Evolutionary conservation across 23 red algal genomes (phyloP).

Genomic region (Gracilaria vermiculophylla): DNA sequence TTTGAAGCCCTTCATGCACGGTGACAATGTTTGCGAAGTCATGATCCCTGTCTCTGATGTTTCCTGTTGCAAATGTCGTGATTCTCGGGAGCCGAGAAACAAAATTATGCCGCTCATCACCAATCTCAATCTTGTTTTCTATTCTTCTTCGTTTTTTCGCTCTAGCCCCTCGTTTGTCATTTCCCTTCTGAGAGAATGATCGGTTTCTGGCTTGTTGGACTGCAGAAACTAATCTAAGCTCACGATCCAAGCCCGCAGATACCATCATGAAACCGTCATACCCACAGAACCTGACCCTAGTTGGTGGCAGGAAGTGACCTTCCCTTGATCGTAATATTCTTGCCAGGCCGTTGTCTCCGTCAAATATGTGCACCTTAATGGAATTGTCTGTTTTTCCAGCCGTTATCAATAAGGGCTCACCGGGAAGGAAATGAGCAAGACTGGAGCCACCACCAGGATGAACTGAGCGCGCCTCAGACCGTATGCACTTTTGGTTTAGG

Average conservation of each 20-base stretch:
- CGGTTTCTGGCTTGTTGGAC: conserved; percentile 75
- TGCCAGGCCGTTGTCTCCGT: conserved; percentile 46
- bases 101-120: conserved; percentile 4
- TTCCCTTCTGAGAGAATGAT: conserved; percentile 65
- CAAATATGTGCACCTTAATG: conserved; percentile 91
- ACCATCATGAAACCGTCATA: conserved; percentile 88
- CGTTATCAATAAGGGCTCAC: conserved; percentile 81
- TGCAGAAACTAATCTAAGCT: conserved; percentile 73
- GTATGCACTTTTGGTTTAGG: conserved; percentile 51
- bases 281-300: conserved; percentile 76
- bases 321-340: conserved; percentile 80
- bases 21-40: conserved; percentile 94
- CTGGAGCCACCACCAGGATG: conserved; percentile 70
- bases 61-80: conserved; percentile 51
- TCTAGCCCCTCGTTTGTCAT: neutral
- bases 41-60: conserved; percentile 55
- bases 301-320: conserved; percentile 81
- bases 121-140: conserved; percentile 45
- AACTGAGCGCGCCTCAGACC: conserved; percentile 49
- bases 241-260: conserved; percentile 78
- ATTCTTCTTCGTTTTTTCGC: conserved; percentile 22
- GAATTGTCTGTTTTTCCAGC: conserved; percentile 81
- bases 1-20: conserved; percentile 51
- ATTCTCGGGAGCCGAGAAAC: conserved; percentile 56
- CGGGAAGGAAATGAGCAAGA: conserved; percentile 58